Evolutionary conservation across 2,329 filamentous ascomycete genomes (phyloP), one percentile per base, ranked within the genome.

Genomic region (Botrytis sinoallii): DNA sequence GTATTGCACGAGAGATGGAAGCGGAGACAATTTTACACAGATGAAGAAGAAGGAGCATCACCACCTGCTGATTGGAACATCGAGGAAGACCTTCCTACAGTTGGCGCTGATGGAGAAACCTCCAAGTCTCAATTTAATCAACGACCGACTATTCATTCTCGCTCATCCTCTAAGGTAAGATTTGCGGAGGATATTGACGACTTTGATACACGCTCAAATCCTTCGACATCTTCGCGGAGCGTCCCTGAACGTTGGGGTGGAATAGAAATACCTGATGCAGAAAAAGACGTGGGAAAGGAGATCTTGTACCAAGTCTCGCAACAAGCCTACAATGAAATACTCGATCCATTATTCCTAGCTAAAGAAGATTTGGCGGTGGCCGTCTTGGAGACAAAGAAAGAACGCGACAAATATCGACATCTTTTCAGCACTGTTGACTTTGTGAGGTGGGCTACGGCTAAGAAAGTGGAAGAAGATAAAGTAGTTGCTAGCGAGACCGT

Each of bases 301-400:
- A 92, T 98, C 6, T 85, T 98, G 1, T 98, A 97, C 79, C 93
- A 97, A 81, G 90, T 97, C 46, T 94, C 93, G 0, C 94, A 98
- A 82, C 92, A 97, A 82, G 92, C 94, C 0, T 93, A 97, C 84
- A 98, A 98, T 79, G 94, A 98, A 82, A 85, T 98, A 3, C 88
- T 99, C 0, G 93, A 98, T 79, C 88, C 90, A 1, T 86, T 99
- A 0, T 99, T 99, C 84, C 92, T 92, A 77, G 86, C 88, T 7
- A 91, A 92, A 76, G 95, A 98, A 82, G 91, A 95, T 76, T 82
- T 93, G 29, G 91, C 94, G 1, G 83, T 96, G 74, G 87, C 89
- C 72, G 91, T 90, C 18, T 87, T 88, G 14, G 85, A 87, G 67
- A 93, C 91, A 0, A 88, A 88, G 75, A 83, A 84, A 16, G 85